Evolutionary conservation across 2,329 filamentous ascomycete species (phyloP).

Genomic region (Diaporthe nobilis): DNA sequence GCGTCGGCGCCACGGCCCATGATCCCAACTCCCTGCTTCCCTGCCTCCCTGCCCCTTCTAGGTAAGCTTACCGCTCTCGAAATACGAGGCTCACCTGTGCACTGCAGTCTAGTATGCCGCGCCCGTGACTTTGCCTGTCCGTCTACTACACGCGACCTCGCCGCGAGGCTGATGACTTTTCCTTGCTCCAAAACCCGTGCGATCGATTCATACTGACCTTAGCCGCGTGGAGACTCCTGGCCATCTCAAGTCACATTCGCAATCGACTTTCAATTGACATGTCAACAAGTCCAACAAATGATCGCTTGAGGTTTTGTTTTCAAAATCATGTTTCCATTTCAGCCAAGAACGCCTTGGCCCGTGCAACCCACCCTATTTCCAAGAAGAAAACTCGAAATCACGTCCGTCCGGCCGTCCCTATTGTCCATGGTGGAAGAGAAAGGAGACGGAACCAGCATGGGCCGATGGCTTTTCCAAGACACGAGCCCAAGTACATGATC

Average conservation of each 20-base stretch:
- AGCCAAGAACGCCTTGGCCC: constrained; percentile 47
- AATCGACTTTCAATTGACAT: not conserved
- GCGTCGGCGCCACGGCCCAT: constrained; percentile 1
- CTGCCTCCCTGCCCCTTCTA: not conserved
- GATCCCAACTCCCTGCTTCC: constrained; percentile 10
- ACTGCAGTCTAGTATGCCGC: not conserved
- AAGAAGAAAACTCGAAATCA: constrained; percentile 25
- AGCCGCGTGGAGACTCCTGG: not conserved
- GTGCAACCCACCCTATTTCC: constrained; percentile 33
- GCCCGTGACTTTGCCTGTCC: not conserved
- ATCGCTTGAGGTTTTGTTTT: not conserved
- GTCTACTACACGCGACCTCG: not conserved
- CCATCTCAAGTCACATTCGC: not conserved
- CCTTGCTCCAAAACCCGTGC: not conserved
- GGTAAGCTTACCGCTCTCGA: constrained; percentile 5
- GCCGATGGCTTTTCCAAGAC: constrained; percentile 20
- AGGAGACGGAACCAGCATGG: constrained; percentile 10
- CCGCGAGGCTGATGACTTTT: not conserved
- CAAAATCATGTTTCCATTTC: constrained; percentile 39
- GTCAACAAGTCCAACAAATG: not conserved
- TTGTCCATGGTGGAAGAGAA: constrained; percentile 22
- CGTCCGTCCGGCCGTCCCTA: constrained; percentile 17
- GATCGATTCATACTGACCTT: not conserved
- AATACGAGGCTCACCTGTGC: constrained; percentile 12
- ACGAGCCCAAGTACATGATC: constrained; percentile 32